Base-by-base conservation (phyloP, 1,284 basidiomycete species). In the Pyrrhoderma lamaoense region DNA sequence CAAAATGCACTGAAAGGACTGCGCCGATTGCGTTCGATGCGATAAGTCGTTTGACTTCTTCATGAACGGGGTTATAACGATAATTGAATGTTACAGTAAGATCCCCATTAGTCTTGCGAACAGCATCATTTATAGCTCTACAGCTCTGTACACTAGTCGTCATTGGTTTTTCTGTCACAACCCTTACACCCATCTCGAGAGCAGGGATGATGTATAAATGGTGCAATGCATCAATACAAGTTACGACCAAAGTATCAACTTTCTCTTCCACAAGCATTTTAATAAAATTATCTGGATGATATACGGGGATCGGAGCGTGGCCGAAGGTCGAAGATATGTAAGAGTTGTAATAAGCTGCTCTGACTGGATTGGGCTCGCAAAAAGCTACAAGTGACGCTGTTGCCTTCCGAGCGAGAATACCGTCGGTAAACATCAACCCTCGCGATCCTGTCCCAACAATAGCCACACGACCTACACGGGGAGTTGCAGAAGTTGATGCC, bases 141-240 rank as follows among this genome's bases (percentile, higher is more conserved):
- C 72, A 74, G 56, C 76, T 77, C 35, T 70, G 71, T 14, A 72
- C 66, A 56, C 75, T 69, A 18, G 75, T 77, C 0, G 75, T 76
- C 74, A 79, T 76, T 0, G 75, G 76, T 60, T 77, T 77, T 62
- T 79, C 76, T 8, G 75, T 75, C 35, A 79, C 57, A 4, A 77
- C 75, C 19, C 64, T 60, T 11, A 73, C 70, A 60, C 70, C 69
- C 36, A 65, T 67, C 56, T 70, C 64, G 21, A 72, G 59, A 4
- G 70, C 70, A 14, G 70, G 69, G 16, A 73, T 64, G 55, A 77
- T 77, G 60, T 75, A 77, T 48, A 64, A 42, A 60, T 77, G 71
- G 56, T 79, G 76, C 42, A 72, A 64, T 4, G 72, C 70, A 59
- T 79, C 76, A 25, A 77, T 65, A 43, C 74, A 76, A n/a, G 74